Evolutionary conservation across 768 basidiomycete species (phyloP), one percentile per base, ranked within the genome.

Genomic region (Psilocybe subaeruginosa): DNA sequence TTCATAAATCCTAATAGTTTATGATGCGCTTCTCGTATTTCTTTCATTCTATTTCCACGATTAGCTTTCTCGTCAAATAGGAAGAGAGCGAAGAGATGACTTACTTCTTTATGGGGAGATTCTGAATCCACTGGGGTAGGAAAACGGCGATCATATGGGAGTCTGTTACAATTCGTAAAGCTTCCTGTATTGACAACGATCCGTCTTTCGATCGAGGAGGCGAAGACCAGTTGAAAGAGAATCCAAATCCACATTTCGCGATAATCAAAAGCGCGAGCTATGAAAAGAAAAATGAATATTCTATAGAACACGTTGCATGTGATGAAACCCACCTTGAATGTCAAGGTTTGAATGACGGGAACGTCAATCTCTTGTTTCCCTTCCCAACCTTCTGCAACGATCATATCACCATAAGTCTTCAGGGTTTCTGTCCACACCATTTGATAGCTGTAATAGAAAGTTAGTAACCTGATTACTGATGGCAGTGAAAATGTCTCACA

Each of bases 171-270:
- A 79, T 66, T 1, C 73, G 70, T 19, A 70, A 61, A 8, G 69
- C 66, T 50, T 67, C 67, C 58, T 67, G 66, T 11, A 70, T 45
- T 1, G 78, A 72, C 72, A 82, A 75, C 0, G 47, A 68, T 11
- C 80, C 79, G 56, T 79, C 75, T 3, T 72, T 62, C 1, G 74
- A 68, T 11, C 58, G 70, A 0, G 80, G 76, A 27, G 79, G 80
- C 5, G 73, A 66, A 7, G 65, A 64, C 81, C 80, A 82, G 35
- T 71, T 71, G 54, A 80, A 78, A 0, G 73, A 67, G 43, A 82
- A 77, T 3, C 82, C 83, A 51, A 83, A 82, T 1, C 78, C 81
- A 58, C 82, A 83, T 64, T 70, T 76, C 8, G 76, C 78, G 23
- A 84, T 74, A 11, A 81, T 68, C 14, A 82, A 63, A 9, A 82